phyloP scores from a whole-genome alignment of 2,329 filamentous ascomycete genomes.

The Aspergillus cejpii region DNA sequence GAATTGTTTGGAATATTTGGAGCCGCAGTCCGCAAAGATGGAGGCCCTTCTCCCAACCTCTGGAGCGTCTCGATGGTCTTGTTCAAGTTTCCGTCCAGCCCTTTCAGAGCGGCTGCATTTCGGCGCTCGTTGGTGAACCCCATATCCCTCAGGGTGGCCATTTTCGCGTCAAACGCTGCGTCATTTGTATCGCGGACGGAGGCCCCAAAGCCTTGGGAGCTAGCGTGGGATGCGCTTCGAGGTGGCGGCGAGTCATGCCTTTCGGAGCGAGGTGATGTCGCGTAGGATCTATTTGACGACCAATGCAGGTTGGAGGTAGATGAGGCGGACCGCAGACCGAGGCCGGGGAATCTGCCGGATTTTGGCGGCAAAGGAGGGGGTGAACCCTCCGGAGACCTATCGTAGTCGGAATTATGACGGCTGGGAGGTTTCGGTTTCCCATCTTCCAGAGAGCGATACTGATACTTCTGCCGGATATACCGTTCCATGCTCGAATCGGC shows the following conservation, averaged over 20 bases:
- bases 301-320: constrained; percentile 59
- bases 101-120: constrained; percentile 74
- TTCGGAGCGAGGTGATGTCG: constrained; percentile 23
- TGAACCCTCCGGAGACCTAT: constrained; percentile 48
- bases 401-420: constrained; percentile 53
- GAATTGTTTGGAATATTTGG: constrained; percentile 16
- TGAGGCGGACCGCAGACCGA: constrained; percentile 61
- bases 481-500: constrained; percentile 90
- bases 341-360: constrained; percentile 54
- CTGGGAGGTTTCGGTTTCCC: constrained; percentile 42
- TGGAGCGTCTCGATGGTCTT: constrained; percentile 78
- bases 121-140: constrained; percentile 79
- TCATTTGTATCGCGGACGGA: constrained; percentile 49
- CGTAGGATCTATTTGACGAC: constrained; percentile 52
- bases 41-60: constrained; percentile 66
- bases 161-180: constrained; percentile 60
- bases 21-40: constrained; percentile 51
- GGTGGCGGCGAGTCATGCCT: constrained; percentile 23
- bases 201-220: constrained; percentile 55
- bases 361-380: constrained; percentile 56
- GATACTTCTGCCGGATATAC: constrained; percentile 92
- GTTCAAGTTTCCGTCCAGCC: constrained; percentile 76
- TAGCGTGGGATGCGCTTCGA: constrained; percentile 18
- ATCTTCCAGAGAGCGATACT: constrained; percentile 53
- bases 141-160: constrained; percentile 76